Percentiles rank a stretch among this genome's conserved stretches.
Conservation (phyloP, 257 asterid genomes). For the Fraxinus americana region DNA sequence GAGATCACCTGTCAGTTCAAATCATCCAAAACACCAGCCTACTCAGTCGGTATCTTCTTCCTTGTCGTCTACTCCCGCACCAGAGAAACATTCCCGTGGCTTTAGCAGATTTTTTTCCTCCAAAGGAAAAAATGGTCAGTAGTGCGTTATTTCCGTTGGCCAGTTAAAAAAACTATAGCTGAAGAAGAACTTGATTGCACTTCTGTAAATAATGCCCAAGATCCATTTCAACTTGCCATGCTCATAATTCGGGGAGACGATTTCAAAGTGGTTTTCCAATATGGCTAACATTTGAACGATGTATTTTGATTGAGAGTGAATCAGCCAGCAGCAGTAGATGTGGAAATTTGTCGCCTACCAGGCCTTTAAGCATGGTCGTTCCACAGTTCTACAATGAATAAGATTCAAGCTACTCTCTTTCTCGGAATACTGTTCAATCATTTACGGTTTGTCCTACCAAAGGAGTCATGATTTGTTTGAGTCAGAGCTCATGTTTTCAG, state of each 20-base stretch:
- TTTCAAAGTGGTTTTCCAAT: constrained; percentile 1
- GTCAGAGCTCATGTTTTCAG: neutral
- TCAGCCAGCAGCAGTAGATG: neutral
- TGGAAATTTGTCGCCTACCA: neutral
- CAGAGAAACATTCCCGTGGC: constrained; percentile 78
- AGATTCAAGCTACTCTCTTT: neutral
- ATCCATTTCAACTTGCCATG: constrained; percentile 7
- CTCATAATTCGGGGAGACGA: constrained; percentile 23
- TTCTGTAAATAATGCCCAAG: constrained; percentile 42
- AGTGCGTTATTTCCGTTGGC: constrained; percentile 24
- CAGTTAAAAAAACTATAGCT: constrained; percentile 24
- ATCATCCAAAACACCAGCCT: constrained; percentile 52
- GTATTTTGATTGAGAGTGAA: neutral
- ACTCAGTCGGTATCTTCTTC: constrained; percentile 64
- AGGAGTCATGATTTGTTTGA: neutral
- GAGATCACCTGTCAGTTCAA: constrained; percentile 57
- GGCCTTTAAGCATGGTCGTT: neutral
- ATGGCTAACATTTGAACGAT: neutral
- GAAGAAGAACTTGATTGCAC: constrained; percentile 15
- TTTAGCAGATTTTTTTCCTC: constrained; percentile 85
- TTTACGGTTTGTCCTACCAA: neutral
- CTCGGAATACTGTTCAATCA: too few relatives aligned
- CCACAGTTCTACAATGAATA: neutral
- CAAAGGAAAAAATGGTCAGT: constrained; percentile 54
- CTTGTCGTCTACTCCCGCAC: constrained; percentile 56